Evolutionary conservation across 1,284 basidiomycete species (phyloP), one percentile per base, ranked within the genome.

Genomic region (Thelephora terrestris): DNA sequence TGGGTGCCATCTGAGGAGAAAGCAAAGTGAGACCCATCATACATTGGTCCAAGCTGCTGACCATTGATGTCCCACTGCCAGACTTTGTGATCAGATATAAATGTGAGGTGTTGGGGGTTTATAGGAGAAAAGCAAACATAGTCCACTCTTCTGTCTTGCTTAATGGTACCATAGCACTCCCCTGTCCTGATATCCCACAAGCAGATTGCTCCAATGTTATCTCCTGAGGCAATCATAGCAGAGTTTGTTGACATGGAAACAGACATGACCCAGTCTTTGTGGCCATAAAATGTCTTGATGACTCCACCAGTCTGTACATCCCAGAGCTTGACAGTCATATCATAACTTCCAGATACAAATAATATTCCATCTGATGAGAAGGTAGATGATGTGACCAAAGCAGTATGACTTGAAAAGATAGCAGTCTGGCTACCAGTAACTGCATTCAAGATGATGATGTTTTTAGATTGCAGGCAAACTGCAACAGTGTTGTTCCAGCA

Each of bases 361-460:
- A 32, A 35, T 21, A 7, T 39, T 21, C 48, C 34, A 39, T 52
- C 51, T n/a, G 20, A 32, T 18, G 43, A 47, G 45, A 52, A 47
- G 20, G 42, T 29, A 2, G 50, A 20, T 5, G 44, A 52, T 14
- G 10, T 21, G 35, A 50, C 44, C 7, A 6, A 12, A 7, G 17
- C 18, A 25, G 39, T 42, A 18, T 42, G 39, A 5, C 39, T 18
- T 2, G 20, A 14, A 42, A 42, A 21, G 21, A 21, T 18, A 23
- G 39, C 16, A 5, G 18, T 7, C 9, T 23, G 20, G 21, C 17
- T 42, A 6, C 39, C 39, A 4, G 18, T 21, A 10, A 23, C n/a
- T 25, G 39, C 18, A 42, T 42, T n/a, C 5, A 21, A n/a, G 25
- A 42, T 5, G 12, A 21, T 42, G n/a, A 42, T 42, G 20, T 21